Conservation (phyloP, 2,329 filamentous ascomycete genomes). For the Apiospora saccharicola region DNA sequence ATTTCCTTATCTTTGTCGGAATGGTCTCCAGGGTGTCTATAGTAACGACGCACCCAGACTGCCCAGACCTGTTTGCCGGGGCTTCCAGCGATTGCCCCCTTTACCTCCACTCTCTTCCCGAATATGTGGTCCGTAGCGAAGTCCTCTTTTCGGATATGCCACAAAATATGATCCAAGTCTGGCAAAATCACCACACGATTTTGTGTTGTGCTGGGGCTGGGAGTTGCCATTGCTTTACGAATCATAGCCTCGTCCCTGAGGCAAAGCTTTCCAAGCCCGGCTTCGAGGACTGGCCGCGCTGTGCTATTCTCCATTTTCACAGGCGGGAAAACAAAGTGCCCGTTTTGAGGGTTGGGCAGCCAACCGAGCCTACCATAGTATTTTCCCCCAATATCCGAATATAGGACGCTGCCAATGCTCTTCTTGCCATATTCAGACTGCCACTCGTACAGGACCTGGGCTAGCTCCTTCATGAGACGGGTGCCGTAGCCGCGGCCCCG, state of each 20-base stretch:
- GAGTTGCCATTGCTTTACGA: slow-evolving; percentile 53
- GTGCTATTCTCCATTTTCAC: not conserved
- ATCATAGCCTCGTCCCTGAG: slow-evolving; percentile 70
- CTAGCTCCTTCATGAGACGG: slow-evolving; percentile 75
- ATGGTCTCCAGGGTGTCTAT: slow-evolving; percentile 49
- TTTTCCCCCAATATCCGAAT: slow-evolving; percentile 82
- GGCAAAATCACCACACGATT: slow-evolving; percentile 72
- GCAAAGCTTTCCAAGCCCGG: slow-evolving; percentile 67
- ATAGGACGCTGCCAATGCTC: slow-evolving; percentile 76
- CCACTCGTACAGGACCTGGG: slow-evolving; percentile 33
- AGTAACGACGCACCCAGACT: slow-evolving; percentile 74
- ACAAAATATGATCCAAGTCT: slow-evolving; percentile 71
- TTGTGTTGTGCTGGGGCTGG: slow-evolving; percentile 43
- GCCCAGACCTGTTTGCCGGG: slow-evolving; percentile 72
- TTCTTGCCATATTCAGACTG: slow-evolving; percentile 31
- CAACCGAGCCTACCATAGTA: slow-evolving; percentile 84
- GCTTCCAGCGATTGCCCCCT: slow-evolving; percentile 72
- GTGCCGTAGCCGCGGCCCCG: slow-evolving; percentile 79
- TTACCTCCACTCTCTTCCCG: slow-evolving; percentile 41
- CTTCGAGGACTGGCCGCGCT: not conserved
- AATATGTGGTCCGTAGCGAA: slow-evolving; percentile 57
- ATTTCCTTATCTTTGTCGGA: slow-evolving; percentile 47
- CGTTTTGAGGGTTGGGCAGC: slow-evolving; percentile 70
- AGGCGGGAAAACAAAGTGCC: slow-evolving; percentile 27
- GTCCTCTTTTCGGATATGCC: slow-evolving; percentile 86